phyloP scores from a whole-genome alignment of 75 land plant genomes.

The Sequoia sempervirens region DNA sequence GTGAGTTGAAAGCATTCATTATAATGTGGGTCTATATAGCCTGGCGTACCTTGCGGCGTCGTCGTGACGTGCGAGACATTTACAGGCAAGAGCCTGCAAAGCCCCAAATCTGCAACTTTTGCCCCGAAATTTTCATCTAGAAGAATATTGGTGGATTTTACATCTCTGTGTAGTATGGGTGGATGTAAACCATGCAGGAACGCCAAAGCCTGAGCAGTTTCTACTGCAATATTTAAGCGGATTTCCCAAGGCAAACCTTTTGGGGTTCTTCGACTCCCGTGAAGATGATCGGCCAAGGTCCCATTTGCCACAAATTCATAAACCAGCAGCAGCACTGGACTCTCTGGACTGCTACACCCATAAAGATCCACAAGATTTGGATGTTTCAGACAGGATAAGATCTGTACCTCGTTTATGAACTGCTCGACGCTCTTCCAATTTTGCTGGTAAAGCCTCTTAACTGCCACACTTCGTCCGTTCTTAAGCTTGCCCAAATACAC shows the following conservation, averaged over 20 bases:
- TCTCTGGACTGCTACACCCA: conserved; percentile 16
- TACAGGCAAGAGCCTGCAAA: conserved; percentile 23
- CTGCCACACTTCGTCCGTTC: conserved; percentile 14
- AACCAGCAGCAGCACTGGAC: conserved; percentile 21
- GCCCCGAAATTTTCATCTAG: conserved; percentile 19
- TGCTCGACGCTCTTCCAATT: conserved; percentile 1
- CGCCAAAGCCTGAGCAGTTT: conserved; percentile 30
- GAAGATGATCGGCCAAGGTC: conserved; percentile 36
- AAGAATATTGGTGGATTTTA: conserved; percentile 36
- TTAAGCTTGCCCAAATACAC: conserved; percentile 12
- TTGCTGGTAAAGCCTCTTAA: conserved; percentile 5
- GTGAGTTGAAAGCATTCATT: conserved; percentile 31
- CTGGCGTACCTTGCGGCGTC: conserved; percentile 31
- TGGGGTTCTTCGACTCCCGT: conserved; percentile 2
- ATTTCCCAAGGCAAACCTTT: conserved; percentile 14
- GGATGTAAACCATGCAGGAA: conserved; percentile 21
- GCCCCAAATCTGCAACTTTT: conserved; percentile 44
- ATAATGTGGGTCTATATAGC: conserved; percentile 38
- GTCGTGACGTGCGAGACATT: conserved; percentile 37
- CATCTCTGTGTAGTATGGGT: conserved; percentile 32
- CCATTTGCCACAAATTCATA: conserved; percentile 40
- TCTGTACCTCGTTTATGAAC: conserved; percentile 23
- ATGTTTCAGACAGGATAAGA: conserved; percentile 24
- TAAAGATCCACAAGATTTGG: conserved; percentile 27
- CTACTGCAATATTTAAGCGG: conserved; percentile 18